Conservation (phyloP, 495 filamentous ascomycete species). For the Pyrenopolyporus hunteri region DNA sequence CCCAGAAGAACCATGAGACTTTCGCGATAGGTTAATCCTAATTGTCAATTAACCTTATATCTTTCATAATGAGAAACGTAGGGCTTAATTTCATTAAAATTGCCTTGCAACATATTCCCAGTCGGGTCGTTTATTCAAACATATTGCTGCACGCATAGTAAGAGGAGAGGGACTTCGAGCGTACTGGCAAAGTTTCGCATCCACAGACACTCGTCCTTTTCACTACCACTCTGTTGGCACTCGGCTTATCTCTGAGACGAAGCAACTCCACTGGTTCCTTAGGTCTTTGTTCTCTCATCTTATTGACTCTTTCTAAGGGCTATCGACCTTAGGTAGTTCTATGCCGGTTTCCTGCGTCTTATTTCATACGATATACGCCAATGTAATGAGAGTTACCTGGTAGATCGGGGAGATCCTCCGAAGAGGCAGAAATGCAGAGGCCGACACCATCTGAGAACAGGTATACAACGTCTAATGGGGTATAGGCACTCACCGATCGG, state of each 20-base stretch:
- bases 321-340: not conserved
- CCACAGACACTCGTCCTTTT: slow-evolving; percentile 34
- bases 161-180: slow-evolving; percentile 32
- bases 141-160: slow-evolving; percentile 25
- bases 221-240: slow-evolving; percentile 9
- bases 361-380: slow-evolving; percentile 31
- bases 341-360: slow-evolving; percentile 8
- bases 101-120: no score
- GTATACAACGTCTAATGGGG: slow-evolving; percentile 3
- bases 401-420: slow-evolving; percentile 31
- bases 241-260: slow-evolving; percentile 29
- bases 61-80: no score
- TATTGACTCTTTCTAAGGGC: not conserved
- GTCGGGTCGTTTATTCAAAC: slow-evolving; percentile 39
- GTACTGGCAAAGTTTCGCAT: slow-evolving; percentile 38
- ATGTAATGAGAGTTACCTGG: slow-evolving; percentile 34
- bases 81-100: no score
- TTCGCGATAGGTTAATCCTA: no score
- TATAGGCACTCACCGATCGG: slow-evolving; percentile 18
- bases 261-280: slow-evolving; percentile 31
- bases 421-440: slow-evolving; percentile 33
- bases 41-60: no score
- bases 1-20: no score
- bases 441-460: not conserved
- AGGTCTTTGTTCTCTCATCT: slow-evolving; percentile 20